phyloP scores from a whole-genome alignment of 805 yeast species.

The Suhomyces pyralidae region DNA sequence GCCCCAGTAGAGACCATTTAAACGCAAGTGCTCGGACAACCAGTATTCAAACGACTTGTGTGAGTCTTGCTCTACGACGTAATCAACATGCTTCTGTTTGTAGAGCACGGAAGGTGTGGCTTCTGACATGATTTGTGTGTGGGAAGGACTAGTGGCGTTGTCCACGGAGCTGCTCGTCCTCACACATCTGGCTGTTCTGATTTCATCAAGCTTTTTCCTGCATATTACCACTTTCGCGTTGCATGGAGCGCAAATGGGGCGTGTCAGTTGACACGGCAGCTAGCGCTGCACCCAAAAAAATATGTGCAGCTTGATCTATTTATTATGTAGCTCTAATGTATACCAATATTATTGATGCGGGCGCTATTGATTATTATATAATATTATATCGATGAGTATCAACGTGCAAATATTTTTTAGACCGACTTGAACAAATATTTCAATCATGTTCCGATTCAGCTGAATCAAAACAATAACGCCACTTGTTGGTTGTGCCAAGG shows the following conservation, averaged over 20 bases:
- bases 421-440: not conserved
- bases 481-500: not conserved
- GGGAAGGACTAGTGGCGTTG: not conserved
- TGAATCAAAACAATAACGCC: not conserved
- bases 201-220: not conserved
- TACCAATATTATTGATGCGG: too few relatives aligned
- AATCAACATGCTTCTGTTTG: slow-evolving; percentile 32
- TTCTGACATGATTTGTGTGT: not conserved
- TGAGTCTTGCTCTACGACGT: slow-evolving; percentile 35
- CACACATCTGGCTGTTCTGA: not conserved
- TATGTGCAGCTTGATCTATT: not conserved
- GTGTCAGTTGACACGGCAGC: not conserved
- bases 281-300: not conserved
- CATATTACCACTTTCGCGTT: not conserved
- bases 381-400: not conserved
- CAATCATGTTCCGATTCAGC: not conserved
- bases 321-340: not conserved
- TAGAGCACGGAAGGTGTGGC: slow-evolving; percentile 3
- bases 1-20: slow-evolving; percentile 97
- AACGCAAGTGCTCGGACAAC: slow-evolving; percentile 83
- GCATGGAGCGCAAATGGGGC: not conserved
- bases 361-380: not conserved
- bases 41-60: slow-evolving; percentile 69
- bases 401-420: not conserved
- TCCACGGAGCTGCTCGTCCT: not conserved